phyloP scores from a whole-genome alignment of 2,329 filamentous ascomycete species.

The Cladosporium sp. region DNA sequence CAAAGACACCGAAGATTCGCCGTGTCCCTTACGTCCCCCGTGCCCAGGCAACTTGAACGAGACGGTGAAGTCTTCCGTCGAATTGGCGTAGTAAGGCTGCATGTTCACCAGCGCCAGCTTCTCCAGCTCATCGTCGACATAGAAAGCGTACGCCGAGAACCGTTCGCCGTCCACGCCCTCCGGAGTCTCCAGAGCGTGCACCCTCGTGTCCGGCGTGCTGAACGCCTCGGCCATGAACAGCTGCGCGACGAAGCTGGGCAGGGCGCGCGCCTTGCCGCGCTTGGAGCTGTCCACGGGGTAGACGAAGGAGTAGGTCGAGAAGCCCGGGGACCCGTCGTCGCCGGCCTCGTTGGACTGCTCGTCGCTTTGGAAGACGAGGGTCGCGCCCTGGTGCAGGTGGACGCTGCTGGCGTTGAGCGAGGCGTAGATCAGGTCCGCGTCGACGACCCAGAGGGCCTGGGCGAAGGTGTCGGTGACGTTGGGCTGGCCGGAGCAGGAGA shows the following conservation, averaged over 20 bases:
- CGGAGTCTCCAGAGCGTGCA: constrained; percentile 19
- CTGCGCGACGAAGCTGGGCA: constrained; percentile 23
- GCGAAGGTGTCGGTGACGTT: constrained; percentile 38
- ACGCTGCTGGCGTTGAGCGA: constrained; percentile 33
- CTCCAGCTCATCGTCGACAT: constrained; percentile 17
- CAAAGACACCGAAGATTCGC: constrained; percentile 12
- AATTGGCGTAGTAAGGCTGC: constrained; percentile 25
- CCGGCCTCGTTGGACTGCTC: constrained; percentile 25
- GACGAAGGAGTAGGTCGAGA: constrained; percentile 25
- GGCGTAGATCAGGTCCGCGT: constrained; percentile 35
- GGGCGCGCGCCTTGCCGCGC: constrained; percentile 21
- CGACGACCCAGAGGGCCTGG: constrained; percentile 36
- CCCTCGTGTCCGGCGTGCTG: constrained; percentile 19
- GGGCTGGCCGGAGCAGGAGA: constrained; percentile 35
- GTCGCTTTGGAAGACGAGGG: constrained; percentile 25
- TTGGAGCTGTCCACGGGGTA: constrained; percentile 22
- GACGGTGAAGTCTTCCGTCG: constrained; percentile 21
- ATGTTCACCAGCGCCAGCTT: constrained; percentile 27
- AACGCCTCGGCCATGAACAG: constrained; percentile 27
- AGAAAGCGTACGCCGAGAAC: constrained; percentile 25
- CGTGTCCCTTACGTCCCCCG: constrained; percentile 1
- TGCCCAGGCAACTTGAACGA: constrained; percentile 12
- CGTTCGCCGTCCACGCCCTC: constrained; percentile 18
- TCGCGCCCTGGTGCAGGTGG: constrained; percentile 32
- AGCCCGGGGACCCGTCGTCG: constrained; percentile 24